Base-by-base conservation (phyloP, 495 filamentous ascomycete genomes). In the Schizothecium vesticola region DNA sequence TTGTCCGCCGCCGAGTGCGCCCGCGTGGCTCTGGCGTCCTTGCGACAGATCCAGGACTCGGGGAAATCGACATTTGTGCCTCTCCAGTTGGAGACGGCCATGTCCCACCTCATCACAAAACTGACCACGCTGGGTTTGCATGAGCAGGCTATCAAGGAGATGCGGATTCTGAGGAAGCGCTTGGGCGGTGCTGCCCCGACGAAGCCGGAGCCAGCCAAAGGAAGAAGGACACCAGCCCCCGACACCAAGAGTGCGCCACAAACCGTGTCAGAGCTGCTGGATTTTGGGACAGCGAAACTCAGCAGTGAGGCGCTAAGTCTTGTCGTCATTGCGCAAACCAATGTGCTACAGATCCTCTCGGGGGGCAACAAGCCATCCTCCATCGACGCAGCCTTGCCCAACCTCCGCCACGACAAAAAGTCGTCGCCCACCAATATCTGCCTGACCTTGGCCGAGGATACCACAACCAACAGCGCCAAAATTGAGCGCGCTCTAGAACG, bases 41-140 rank as follows among this genome's bases (percentile, higher is more conserved):
- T 98, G 57, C 81, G 91, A 61, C 80, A 83, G 24, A 64, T 91
- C 23, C 86, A 91, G 66, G 73, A 79, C 29, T 70, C 79, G 61
- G 74, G 85, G 70, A 75, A 70, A 75, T 71, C 79, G 71, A 84
- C 69, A 3, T 76, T 86, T 19, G 87, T 89, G 10, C 85, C 83
- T 43, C 80, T 94, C 62, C 93, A 97, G 70, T 80, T 96, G 3
- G 94, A 97, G 73, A 89, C 88, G 67, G 95, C 92, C 8, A 91
- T 92, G 78, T 90, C 91, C 57, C 87, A 90, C 9, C 81, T 99
- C 56, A 81, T 91, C 25, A 87, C 85, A 56, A 93, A 89, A 70
- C 78, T 96, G 21, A 82, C 96, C 8, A 84, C 86, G 1, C 78
- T 96, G 59, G 89, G 89, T 16, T 75, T 96, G 66, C 87, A 92